phyloP scores from a whole-genome alignment of 768 basidiomycete genomes.

The Ramaria rubella region DNA sequence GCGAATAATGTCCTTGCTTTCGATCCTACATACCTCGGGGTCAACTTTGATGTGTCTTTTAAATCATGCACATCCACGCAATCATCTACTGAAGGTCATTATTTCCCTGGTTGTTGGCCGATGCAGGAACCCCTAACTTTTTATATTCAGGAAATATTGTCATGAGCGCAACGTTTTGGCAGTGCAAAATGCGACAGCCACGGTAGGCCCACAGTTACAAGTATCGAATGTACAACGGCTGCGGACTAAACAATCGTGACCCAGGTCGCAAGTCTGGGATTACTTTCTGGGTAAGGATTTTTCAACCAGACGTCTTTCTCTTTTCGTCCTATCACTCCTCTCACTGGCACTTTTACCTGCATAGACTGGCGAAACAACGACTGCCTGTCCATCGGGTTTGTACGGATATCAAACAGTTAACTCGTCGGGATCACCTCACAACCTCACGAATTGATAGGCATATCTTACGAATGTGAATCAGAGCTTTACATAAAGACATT shows the following conservation, averaged over 20 bases:
- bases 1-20: not conserved
- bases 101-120: not conserved
- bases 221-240: not conserved
- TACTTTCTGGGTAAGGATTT: not conserved
- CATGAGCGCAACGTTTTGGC: not conserved
- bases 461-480: too few species aligned
- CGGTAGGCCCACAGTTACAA: not conserved
- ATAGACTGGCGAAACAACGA: not conserved
- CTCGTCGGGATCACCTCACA: conserved; percentile 3
- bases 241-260: not conserved
- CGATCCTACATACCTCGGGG: not conserved
- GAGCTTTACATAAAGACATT: too few species aligned
- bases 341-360: not conserved
- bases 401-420: conserved; percentile 1
- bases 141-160: not conserved
- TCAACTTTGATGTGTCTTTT: not conserved
- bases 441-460: too few species aligned
- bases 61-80: not conserved
- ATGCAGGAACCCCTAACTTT: not conserved
- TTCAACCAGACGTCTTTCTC: not conserved
- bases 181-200: not conserved
- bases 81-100: not conserved
- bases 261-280: not conserved
- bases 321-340: not conserved
- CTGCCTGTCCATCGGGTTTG: conserved; percentile 2